Conservation (phyloP, 495 filamentous ascomycete genomes). For the Corynascus novoguineensis region DNA sequence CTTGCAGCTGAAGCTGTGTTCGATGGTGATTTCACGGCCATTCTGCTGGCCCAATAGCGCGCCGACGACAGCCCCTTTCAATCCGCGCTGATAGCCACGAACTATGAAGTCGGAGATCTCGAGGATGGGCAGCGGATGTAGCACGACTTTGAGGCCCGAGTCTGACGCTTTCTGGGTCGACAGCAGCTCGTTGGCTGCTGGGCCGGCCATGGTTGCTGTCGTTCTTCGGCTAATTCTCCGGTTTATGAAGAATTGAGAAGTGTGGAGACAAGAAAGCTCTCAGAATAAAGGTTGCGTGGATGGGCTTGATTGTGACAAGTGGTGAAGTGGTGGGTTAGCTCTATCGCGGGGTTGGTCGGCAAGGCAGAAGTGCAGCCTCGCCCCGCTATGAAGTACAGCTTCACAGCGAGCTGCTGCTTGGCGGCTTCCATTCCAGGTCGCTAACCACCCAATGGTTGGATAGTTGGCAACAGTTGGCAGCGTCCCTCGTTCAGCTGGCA, state of each 20-base stretch:
- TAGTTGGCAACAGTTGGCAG: background rate
- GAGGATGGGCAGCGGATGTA: constrained; percentile 92
- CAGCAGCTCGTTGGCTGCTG: constrained; percentile 28
- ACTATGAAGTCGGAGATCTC: constrained; percentile 96
- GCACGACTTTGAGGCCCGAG: constrained; percentile 72
- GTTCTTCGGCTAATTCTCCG: background rate
- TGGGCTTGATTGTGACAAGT: background rate
- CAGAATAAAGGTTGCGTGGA: background rate
- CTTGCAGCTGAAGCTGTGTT: constrained; percentile 84
- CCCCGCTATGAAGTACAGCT: constrained; percentile 19
- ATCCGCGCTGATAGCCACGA: constrained; percentile 71
- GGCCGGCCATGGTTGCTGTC: constrained; percentile 17
- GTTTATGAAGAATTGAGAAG: background rate
- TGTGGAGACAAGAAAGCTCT: background rate
- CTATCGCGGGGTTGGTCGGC: constrained; percentile 12
- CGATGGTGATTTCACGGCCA: constrained; percentile 83
- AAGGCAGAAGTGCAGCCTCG: constrained; percentile 29
- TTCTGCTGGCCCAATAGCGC: constrained; percentile 85
- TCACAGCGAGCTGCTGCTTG: background rate
- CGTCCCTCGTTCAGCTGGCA: background rate
- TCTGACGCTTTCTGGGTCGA: constrained; percentile 58
- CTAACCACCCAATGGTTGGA: too few species aligned
- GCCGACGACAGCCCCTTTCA: constrained; percentile 73
- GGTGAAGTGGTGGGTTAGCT: background rate
- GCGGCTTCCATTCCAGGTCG: too few species aligned